phyloP scores from a whole-genome alignment of 768 basidiomycete species.

The Mycena galericulata region DNA sequence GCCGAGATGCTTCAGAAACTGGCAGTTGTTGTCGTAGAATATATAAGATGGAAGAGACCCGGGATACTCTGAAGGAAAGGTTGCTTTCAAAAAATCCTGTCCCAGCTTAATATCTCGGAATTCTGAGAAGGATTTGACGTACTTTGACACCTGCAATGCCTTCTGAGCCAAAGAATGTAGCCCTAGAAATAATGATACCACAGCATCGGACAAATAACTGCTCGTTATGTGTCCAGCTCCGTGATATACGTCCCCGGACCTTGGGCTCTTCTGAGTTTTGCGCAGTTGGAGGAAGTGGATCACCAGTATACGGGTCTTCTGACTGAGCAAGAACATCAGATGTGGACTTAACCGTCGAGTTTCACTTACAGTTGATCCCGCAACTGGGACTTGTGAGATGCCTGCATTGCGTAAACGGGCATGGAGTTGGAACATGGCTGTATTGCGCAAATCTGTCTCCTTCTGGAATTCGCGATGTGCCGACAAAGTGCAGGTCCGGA shows the following conservation, averaged over 20 bases:
- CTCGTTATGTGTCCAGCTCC: background rate
- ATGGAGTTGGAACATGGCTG: conserved; percentile 13
- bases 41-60: background rate
- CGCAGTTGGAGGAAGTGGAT: background rate
- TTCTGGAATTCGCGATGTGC: background rate
- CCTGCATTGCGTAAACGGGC: background rate
- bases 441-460: background rate
- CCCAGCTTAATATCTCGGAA: background rate
- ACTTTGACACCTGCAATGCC: background rate
- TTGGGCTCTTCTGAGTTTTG: background rate
- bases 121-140: background rate
- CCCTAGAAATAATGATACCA: background rate
- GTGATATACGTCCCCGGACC: background rate
- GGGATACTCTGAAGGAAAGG: background rate
- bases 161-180: background rate
- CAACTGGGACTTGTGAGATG: background rate
- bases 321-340: background rate
- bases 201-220: background rate
- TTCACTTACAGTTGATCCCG: background rate
- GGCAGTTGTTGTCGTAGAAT: background rate
- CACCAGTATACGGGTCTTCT: background rate
- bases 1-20: background rate
- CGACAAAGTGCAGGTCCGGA: background rate
- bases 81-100: background rate
- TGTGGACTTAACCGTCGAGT: background rate